A percentile compares a stretch with the other conserved stretches of the same genome.
These are phyloP conservation scores for Huntiella moniliformis DNA, from an alignment of 2,329 filamentous ascomycete genomes.

Conservation along the genomic window DNA sequence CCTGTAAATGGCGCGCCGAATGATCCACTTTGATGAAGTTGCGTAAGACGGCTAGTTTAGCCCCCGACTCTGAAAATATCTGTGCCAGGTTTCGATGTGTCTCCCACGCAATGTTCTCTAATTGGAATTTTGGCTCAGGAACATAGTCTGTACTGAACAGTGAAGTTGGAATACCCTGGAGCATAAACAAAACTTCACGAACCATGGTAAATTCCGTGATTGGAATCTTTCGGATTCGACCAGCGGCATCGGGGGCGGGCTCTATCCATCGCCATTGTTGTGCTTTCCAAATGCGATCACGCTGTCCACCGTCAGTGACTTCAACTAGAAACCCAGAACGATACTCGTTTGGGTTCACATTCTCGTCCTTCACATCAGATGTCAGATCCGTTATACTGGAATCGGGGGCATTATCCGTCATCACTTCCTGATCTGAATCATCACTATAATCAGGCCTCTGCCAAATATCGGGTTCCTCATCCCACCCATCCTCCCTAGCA, in stretches of 20 bases:
- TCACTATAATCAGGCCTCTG: conserved; percentile 47
- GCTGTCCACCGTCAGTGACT: conserved; percentile 18
- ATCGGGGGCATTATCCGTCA: conserved; percentile 19
- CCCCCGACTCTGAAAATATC: conserved; percentile 28
- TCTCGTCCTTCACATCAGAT: conserved; percentile 12
- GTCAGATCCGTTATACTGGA: conserved; percentile 21
- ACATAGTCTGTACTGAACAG: conserved; percentile 37
- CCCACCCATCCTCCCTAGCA: conserved; percentile 55
- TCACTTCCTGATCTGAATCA: conserved; percentile 39
- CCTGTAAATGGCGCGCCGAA: conserved; percentile 43
- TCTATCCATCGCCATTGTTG: conserved; percentile 21
- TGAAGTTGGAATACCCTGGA: conserved; percentile 57
- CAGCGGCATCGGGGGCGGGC: conserved; percentile 19
- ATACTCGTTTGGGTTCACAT: neutral
- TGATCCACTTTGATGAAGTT: conserved; percentile 26
- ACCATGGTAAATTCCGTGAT: conserved; percentile 56
- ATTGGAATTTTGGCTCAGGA: conserved; percentile 25
- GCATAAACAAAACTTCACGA: conserved; percentile 69
- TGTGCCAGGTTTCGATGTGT: conserved; percentile 29
- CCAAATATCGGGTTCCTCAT: conserved; percentile 48
- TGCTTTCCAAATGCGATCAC: conserved; percentile 18
- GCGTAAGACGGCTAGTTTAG: conserved; percentile 27
- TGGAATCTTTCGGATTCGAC: conserved; percentile 21
- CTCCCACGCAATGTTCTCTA: conserved; percentile 30
- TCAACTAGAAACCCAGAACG: conserved; percentile 20